Percentiles rank a stretch among this genome's conserved stretches.
phyloP scores from a whole-genome alignment of 306 rosid species.

The Cicer bijugum region DNA sequence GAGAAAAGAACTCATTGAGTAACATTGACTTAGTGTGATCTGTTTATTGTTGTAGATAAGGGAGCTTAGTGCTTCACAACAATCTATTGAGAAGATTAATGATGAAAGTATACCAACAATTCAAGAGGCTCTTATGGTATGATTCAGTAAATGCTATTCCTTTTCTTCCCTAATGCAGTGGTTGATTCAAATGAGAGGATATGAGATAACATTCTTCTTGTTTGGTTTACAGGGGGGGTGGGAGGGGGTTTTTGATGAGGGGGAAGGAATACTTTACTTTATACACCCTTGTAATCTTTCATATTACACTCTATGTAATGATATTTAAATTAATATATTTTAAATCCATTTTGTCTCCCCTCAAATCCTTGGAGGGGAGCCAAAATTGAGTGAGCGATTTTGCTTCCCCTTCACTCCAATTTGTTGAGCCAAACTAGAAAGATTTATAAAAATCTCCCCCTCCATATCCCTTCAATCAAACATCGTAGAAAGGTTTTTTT shows the following conservation, averaged over 20 bases:
- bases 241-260: background rate
- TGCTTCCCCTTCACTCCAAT: background rate
- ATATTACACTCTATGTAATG: background rate
- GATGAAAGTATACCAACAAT: conserved; percentile 65
- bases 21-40: conserved; percentile 48
- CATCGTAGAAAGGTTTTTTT: conserved; percentile 4
- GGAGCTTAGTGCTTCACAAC: conserved; percentile 55
- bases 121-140: conserved; percentile 82
- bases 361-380: background rate
- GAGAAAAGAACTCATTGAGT: conserved; percentile 11
- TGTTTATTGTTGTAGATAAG: conserved; percentile 67
- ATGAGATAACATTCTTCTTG: background rate
- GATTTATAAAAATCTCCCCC: no score
- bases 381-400: background rate
- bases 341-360: background rate
- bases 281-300: background rate
- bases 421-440: background rate
- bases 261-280: background rate
- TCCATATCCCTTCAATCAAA: background rate
- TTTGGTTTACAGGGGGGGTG: background rate
- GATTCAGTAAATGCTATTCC: conserved; percentile 20
- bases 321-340: background rate
- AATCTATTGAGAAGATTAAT: conserved; percentile 49
- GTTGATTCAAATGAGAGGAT: background rate
- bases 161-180: conserved; percentile 3